Evolutionary conservation across 805 yeast genomes (phyloP), one percentile per base, ranked within the genome.

Genomic region (Suhomyces sp.): DNA sequence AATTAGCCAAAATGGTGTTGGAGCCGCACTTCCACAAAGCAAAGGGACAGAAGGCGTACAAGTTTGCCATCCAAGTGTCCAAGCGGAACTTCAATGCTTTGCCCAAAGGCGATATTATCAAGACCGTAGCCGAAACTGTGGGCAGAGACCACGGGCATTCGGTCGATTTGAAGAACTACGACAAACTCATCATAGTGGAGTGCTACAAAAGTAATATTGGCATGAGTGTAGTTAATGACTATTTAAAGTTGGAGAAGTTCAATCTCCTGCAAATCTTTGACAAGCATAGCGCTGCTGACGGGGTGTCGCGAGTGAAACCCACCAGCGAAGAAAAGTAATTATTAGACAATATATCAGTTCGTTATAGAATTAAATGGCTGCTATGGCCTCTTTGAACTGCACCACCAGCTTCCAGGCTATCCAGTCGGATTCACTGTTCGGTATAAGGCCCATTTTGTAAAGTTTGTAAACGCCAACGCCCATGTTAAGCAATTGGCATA

Each of bases 151-250:
- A 82, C 56, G 86, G 85, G 2, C 97, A 90, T 66, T 74, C 70
- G 35, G 96, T 94, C 13, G 96, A 91, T 65, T 78, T 94, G 67
- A 88, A 89, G 62, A 71, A 83, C 10, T 90, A 82, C 62, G 96
- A 92, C 55, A 85, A 86, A 63, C 73, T 94, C 60, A 81, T 94
- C 47, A 65, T 93, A 49, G 87, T 94, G 2, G 97, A 90, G 67
- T 88, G 97, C 65, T 93, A 86, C 72, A 93, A 92, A 72, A 87
- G 83, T 57, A 88, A 88, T 56, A 80, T 94, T 33, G 99, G 99
- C 6, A 84, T 90, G 82, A 78, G 94, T 58, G 93, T 91, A 5
- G 90, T 90, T 1, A 80, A 82, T 51, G 81, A 82, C 52, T 90
- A 82, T 61, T 84, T 81, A 22, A 71, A 76, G 57, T 78, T 80